These are phyloP conservation scores for Leccinum variicolor DNA, from an alignment of 768 basidiomycete species.

Conservation along the genomic window DNA sequence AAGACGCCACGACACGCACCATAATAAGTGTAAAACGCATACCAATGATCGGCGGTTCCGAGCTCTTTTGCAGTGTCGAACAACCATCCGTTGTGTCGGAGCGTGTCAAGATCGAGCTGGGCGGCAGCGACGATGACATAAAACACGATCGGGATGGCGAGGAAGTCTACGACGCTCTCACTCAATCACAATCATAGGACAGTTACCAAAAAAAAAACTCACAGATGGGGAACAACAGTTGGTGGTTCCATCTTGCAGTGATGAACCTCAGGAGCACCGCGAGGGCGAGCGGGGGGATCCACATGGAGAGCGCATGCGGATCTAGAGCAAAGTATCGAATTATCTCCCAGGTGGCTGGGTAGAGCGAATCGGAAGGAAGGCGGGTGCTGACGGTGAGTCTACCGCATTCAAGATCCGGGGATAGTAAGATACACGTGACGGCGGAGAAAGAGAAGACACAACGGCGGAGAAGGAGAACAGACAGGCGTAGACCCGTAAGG, in stretches of 20 bases:
- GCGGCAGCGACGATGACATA: conserved; percentile 73
- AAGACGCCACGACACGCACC: conserved; percentile 42
- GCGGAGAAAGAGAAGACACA: not conserved
- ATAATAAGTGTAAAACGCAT: conserved; percentile 78
- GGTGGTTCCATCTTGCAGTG: conserved; percentile 78
- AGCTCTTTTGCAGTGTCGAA: conserved; percentile 56
- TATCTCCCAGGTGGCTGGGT: conserved; percentile 55
- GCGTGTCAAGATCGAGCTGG: conserved; percentile 50
- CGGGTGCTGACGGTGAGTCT: conserved; percentile 85
- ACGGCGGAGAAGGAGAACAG: no score
- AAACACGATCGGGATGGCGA: conserved; percentile 77
- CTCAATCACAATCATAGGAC: not conserved
- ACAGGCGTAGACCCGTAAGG: not conserved
- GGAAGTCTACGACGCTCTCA: conserved; percentile 52
- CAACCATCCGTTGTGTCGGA: conserved; percentile 77
- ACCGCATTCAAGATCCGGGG: not conserved
- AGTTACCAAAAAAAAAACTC: conserved; percentile 28
- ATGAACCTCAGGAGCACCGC: conserved; percentile 77
- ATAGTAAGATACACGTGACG: not conserved
- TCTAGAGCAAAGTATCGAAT: conserved; percentile 68
- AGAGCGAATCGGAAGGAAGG: conserved; percentile 74
- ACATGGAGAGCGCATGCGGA: conserved; percentile 61
- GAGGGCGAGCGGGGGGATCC: conserved; percentile 75
- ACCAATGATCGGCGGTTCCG: conserved; percentile 54
- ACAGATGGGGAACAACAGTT: conserved; percentile 90